phyloP scores from a whole-genome alignment of 306 rosid genomes.

The Citrullus amarus region DNA sequence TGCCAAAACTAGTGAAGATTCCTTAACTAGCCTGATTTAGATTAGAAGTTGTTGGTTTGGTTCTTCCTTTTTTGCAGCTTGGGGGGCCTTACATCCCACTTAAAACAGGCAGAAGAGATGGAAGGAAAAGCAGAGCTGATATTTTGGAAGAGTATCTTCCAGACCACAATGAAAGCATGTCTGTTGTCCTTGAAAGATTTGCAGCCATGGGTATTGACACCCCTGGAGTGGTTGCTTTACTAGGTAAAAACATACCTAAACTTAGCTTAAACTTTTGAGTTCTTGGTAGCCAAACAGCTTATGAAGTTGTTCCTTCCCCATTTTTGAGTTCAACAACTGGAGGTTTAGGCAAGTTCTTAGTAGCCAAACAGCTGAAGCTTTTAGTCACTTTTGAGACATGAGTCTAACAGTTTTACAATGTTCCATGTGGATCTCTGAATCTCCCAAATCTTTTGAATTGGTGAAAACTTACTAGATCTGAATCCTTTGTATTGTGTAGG shows the following conservation, averaged over 20 bases:
- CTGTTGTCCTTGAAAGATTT: slow-evolving; percentile 77
- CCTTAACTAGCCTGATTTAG: no score
- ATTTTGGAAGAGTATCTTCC: slow-evolving; percentile 74
- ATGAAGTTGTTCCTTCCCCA: no score
- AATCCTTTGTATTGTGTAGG: slow-evolving; percentile 25
- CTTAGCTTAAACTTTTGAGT: not conserved
- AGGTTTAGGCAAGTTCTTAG: no score
- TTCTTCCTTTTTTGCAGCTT: slow-evolving; percentile 34
- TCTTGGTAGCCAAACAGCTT: not conserved
- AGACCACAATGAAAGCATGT: slow-evolving; percentile 93
- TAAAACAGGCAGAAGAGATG: slow-evolving; percentile 96
- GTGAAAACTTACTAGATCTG: not conserved
- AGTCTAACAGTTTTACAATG: not conserved
- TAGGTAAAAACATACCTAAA: slow-evolving; percentile 32
- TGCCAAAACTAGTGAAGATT: not conserved
- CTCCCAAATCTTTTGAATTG: not conserved
- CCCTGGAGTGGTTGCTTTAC: slow-evolving; percentile 81
- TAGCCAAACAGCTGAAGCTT: not conserved
- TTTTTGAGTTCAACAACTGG: no score
- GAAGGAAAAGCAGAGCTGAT: slow-evolving; percentile 87
- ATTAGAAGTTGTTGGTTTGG: not conserved
- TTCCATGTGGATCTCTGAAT: not conserved
- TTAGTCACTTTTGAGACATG: not conserved
- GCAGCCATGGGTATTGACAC: slow-evolving; percentile 75
- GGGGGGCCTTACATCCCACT: slow-evolving; percentile 83